Base-by-base conservation (phyloP, 1,284 basidiomycete species). In the Coniferiporia sulphurascens region DNA sequence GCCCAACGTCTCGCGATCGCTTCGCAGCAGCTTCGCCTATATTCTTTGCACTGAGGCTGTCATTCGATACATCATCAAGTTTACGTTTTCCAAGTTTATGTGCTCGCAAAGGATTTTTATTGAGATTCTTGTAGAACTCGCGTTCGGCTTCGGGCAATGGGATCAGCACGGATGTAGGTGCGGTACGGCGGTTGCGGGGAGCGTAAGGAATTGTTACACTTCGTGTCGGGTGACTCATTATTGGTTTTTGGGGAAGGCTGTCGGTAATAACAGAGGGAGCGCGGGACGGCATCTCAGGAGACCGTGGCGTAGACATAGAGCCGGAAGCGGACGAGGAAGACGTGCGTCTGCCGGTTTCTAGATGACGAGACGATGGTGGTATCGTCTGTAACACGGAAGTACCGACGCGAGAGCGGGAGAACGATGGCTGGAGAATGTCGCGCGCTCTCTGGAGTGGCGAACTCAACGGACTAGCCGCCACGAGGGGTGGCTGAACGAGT, bases 111-210 rank as follows among this genome's bases (percentile, higher is more conserved):
- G 83, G 75, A 52, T 87, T 88, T 48, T 74, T 74, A 38, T 85
- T 86, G 4, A 79, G 77, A 59, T 77, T 75, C 62, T 76, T 81
- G 73, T 82, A 89, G 63, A 73, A 74, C 55, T 84, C 78, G 59
- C 85, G 76, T 71, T 91, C 89, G 46, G 77, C 77, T 10, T 73
- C 74, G 1, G 87, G 77, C 64, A 91, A 78, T 2, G 89, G 89
- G 12, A 80, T 68, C 61, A 89, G 78, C 41, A 91, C 80, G 7
- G 82, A 82, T 27, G 70, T 71, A 8, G 89, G 76, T 13, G 84
- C 79, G 0, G 89, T 83, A 62, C 80, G 76, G 52, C 88, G 78
- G 53, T 78, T 78, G 44, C 72, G 76, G 3, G 89, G 89, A 52
- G 79, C 82, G 69, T 91, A 91, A 7, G 86, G 84, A 38, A 84